phyloP scores from a whole-genome alignment of 306 rosid species.

The Vigna mungo region DNA sequence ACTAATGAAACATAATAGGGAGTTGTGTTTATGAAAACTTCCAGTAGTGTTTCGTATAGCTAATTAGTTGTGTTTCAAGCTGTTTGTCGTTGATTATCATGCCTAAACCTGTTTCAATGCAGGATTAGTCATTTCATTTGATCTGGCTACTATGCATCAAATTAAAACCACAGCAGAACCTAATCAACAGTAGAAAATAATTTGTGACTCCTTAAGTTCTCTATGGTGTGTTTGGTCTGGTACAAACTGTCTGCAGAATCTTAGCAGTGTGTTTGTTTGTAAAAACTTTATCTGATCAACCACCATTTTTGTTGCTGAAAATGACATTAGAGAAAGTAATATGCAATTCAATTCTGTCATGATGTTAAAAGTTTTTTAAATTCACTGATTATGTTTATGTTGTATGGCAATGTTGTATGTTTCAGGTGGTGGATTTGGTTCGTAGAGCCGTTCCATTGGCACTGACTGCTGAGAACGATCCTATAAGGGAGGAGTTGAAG shows the following conservation, averaged over 20 bases:
- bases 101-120: neutral
- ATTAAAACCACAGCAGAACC: neutral
- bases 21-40: neutral
- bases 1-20: neutral
- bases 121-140: neutral
- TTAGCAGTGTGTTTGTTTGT: neutral
- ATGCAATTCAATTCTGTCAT: conserved; percentile 13
- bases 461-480: conserved; percentile 73
- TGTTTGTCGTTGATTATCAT: conserved; percentile 2
- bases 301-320: conserved; percentile 17
- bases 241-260: conserved; percentile 8
- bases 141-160: neutral
- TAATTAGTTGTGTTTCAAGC: conserved; percentile 19
- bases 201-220: conserved; percentile 10
- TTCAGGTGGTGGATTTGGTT: conserved; percentile 84
- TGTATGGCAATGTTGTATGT: conserved; percentile 29
- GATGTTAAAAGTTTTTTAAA: conserved; percentile 18
- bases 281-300: neutral
- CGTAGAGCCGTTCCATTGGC: conserved; percentile 82
- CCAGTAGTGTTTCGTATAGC: neutral
- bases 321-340: conserved; percentile 15
- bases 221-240: neutral
- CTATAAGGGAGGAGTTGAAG: conserved; percentile 72
- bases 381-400: conserved; percentile 26
- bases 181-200: neutral